phyloP scores from a whole-genome alignment of 2,329 filamentous ascomycete species.

The Claviceps maximensis region DNA sequence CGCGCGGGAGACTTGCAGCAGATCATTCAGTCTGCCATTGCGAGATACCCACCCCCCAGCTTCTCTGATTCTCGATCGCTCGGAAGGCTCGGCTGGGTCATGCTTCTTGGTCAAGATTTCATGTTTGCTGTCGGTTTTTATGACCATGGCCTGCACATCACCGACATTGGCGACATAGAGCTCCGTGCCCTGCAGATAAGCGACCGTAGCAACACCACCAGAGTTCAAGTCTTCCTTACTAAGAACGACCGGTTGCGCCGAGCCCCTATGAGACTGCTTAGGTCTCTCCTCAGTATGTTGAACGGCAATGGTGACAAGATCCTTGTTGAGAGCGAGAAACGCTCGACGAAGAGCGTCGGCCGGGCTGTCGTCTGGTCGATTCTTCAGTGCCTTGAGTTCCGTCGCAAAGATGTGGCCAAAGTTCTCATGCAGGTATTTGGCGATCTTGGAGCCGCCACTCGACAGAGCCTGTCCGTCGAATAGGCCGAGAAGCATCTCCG shows the following conservation, averaged over 20 bases:
- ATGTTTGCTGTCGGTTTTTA: conserved; percentile 75
- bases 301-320: conserved; percentile 72
- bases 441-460: conserved; percentile 84
- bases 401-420: conserved; percentile 74
- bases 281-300: conserved; percentile 66
- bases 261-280: conserved; percentile 53
- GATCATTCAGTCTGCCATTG: conserved; percentile 85
- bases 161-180: conserved; percentile 92
- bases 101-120: conserved; percentile 81
- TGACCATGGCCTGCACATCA: conserved; percentile 88
- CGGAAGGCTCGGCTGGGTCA: conserved; percentile 73
- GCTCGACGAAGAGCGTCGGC: conserved; percentile 73
- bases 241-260: conserved; percentile 60
- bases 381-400: conserved; percentile 64
- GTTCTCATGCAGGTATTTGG: conserved; percentile 92
- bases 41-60: conserved; percentile 93
- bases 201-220: conserved; percentile 81
- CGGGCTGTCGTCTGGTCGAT: conserved; percentile 57
- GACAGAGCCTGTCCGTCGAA: conserved; percentile 90
- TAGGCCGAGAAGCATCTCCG: conserved; percentile 82
- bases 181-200: conserved; percentile 81
- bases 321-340: conserved; percentile 86
- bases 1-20: conserved; percentile 79
- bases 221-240: conserved; percentile 82
- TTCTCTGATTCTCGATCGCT: conserved; percentile 81